These are phyloP conservation scores for Elaphomyces granulatus DNA, from an alignment of 495 filamentous ascomycete species.

Conservation along the genomic window DNA sequence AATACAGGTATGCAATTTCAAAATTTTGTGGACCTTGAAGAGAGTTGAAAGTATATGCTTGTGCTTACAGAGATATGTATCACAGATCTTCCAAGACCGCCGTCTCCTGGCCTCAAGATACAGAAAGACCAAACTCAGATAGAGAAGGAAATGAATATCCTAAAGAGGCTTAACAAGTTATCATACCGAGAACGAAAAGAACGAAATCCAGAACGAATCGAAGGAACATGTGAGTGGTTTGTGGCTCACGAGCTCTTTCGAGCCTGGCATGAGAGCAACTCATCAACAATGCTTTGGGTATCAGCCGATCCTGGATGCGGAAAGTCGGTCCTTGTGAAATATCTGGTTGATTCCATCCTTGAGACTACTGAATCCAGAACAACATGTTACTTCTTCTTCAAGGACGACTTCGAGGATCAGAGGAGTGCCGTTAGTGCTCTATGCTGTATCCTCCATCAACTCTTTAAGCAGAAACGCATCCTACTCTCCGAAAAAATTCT, in stretches of 20 bases:
- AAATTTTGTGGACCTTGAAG: no score
- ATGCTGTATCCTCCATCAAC: slow-evolving; percentile 20
- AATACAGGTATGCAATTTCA: no score
- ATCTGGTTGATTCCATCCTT: slow-evolving; percentile 18
- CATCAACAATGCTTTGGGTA: slow-evolving; percentile 16
- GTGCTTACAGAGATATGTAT: no score
- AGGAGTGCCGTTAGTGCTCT: slow-evolving; percentile 14
- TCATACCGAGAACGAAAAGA: slow-evolving; percentile 17
- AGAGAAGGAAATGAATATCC: no score
- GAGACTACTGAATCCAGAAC: not conserved
- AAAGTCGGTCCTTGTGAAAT: slow-evolving; percentile 25
- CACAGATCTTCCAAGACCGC: no score
- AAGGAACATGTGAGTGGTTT: slow-evolving; percentile 28
- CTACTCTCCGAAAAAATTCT: slow-evolving; percentile 10
- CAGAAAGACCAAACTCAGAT: no score
- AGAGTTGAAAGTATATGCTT: no score
- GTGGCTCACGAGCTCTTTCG: slow-evolving; percentile 11
- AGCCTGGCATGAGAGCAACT: slow-evolving; percentile 10
- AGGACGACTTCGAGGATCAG: slow-evolving; percentile 20
- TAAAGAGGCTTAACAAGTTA: slow-evolving; percentile 15
- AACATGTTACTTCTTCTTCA: slow-evolving; percentile 24
- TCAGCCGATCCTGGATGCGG: slow-evolving; percentile 31
- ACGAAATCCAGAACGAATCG: slow-evolving; percentile 13
- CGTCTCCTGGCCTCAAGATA: no score
- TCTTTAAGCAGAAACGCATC: slow-evolving; percentile 11